These are phyloP conservation scores for Rhododendron ovatum DNA, from an alignment of 148 eudicot genomes.

Conservation along the genomic window DNA sequence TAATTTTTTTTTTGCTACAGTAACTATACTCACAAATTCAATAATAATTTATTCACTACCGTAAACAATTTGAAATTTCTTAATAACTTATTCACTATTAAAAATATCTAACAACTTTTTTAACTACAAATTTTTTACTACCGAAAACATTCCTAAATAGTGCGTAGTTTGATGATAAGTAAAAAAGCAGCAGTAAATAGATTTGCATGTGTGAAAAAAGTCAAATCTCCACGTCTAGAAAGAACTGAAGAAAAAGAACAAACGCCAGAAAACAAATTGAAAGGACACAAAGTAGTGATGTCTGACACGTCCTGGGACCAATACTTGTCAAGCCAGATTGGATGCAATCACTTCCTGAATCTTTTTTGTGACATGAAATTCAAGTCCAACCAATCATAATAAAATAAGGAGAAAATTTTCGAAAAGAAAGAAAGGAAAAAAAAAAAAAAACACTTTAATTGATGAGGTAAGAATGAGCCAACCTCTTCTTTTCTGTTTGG, in stretches of 20 bases:
- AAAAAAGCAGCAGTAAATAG: too few relatives aligned
- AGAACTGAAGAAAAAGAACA: background rate
- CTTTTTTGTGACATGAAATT: background rate
- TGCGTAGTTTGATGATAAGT: too few relatives aligned
- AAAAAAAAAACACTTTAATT: background rate
- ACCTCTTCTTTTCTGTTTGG: background rate
- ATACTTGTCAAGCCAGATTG: background rate
- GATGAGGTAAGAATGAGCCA: background rate
- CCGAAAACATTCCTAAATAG: too few relatives aligned
- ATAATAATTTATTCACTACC: too few relatives aligned
- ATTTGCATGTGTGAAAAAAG: background rate
- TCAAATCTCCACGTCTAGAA: background rate
- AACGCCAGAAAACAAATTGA: background rate
- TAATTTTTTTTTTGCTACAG: too few relatives aligned
- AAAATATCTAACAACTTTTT: too few relatives aligned
- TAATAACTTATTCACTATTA: too few relatives aligned
- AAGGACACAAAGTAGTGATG: conserved; percentile 6
- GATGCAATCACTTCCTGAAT: background rate
- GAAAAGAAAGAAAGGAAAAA: background rate
- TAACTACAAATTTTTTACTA: too few relatives aligned
- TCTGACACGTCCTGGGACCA: conserved; percentile 3
- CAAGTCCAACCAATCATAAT: background rate
- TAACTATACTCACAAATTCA: too few relatives aligned
- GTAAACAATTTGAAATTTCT: too few relatives aligned
- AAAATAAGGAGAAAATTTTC: too few relatives aligned